A percentile compares a stretch with the other conserved stretches of the same genome.
Conservation (phyloP, 1,284 basidiomycete genomes). For the Malassezia dermatis region DNA sequence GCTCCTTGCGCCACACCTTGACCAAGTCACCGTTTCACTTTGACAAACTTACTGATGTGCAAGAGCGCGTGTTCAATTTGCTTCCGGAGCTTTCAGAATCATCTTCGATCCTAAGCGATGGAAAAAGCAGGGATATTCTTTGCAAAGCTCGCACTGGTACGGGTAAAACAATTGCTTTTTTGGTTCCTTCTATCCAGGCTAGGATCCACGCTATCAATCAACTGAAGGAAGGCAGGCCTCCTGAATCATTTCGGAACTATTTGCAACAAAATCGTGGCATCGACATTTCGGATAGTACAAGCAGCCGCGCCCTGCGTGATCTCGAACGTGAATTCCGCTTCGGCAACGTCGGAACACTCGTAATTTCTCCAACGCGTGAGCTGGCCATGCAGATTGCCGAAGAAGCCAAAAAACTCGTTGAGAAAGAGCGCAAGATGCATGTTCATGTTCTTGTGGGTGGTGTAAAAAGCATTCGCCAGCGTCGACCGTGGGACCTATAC, state of each 20-base stretch:
- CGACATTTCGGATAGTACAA: neutral
- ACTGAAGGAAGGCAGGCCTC: conserved; percentile 1
- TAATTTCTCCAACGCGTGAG: conserved; percentile 89
- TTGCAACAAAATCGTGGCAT: neutral
- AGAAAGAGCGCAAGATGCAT: conserved; percentile 52
- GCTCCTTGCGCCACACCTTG: conserved; percentile 25
- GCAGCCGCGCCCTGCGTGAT: neutral
- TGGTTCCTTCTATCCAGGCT: conserved; percentile 45
- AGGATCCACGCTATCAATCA: conserved; percentile 38
- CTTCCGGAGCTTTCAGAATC: conserved; percentile 51
- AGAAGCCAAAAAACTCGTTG: conserved; percentile 64
- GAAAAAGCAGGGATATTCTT: conserved; percentile 45
- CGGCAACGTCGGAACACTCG: conserved; percentile 61
- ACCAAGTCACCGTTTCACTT: conserved; percentile 60
- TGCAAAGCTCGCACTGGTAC: conserved; percentile 48
- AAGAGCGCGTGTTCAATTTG: conserved; percentile 61
- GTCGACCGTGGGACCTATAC: conserved; percentile 59
- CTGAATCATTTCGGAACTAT: neutral
- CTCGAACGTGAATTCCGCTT: conserved; percentile 17
- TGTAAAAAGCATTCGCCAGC: conserved; percentile 58
- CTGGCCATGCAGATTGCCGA: conserved; percentile 84
- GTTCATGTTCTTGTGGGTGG: conserved; percentile 77
- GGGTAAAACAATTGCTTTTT: conserved; percentile 47
- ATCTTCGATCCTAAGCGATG: conserved; percentile 20
- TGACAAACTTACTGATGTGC: conserved; percentile 70